A percentile compares a stretch with the other conserved stretches of the same genome.
Conservation (phyloP, 768 basidiomycete species). For the Cystoderma amianthinum region DNA sequence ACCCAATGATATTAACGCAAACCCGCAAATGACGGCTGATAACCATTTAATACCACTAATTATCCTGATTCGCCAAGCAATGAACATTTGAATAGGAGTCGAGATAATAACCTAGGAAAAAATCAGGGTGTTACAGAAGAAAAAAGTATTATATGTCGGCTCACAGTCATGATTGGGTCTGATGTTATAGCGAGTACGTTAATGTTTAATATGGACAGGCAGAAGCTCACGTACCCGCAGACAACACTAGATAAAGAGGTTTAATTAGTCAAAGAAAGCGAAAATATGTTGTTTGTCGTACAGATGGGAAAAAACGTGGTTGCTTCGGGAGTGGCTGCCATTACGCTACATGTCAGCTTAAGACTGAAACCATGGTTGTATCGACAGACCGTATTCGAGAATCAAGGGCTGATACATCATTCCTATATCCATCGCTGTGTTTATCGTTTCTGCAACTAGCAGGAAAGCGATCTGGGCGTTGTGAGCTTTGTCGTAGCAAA, state of each 20-base stretch:
- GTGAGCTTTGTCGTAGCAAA: neutral
- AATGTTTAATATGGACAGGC: neutral
- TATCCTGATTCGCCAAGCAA: slow-evolving; percentile 29
- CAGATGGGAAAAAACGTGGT: slow-evolving; percentile 18
- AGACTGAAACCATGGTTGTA: neutral
- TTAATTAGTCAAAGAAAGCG: neutral
- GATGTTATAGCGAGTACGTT: neutral
- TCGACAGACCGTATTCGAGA: slow-evolving; percentile 21
- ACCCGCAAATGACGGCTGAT: slow-evolving; percentile 16
- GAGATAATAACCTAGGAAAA: slow-evolving; percentile 28
- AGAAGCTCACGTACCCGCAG: slow-evolving; percentile 16
- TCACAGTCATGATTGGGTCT: slow-evolving; percentile 28
- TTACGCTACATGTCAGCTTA: too few species aligned
- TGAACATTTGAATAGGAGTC: slow-evolving; percentile 32
- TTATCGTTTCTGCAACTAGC: slow-evolving; percentile 15
- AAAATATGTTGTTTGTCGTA: slow-evolving; percentile 8
- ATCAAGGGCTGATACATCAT: slow-evolving; percentile 19
- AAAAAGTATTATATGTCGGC: slow-evolving; percentile 2
- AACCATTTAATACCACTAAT: slow-evolving; percentile 21
- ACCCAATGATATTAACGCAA: slow-evolving; percentile 24
- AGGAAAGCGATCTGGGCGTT: slow-evolving; percentile 14
- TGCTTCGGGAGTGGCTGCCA: slow-evolving; percentile 11
- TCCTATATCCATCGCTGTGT: slow-evolving; percentile 12
- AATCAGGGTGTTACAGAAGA: neutral
- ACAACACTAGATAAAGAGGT: slow-evolving; percentile 15